Evolutionary conservation across 2,329 filamentous ascomycete species (phyloP).

Genomic region (Sarocladium brachiariae): DNA sequence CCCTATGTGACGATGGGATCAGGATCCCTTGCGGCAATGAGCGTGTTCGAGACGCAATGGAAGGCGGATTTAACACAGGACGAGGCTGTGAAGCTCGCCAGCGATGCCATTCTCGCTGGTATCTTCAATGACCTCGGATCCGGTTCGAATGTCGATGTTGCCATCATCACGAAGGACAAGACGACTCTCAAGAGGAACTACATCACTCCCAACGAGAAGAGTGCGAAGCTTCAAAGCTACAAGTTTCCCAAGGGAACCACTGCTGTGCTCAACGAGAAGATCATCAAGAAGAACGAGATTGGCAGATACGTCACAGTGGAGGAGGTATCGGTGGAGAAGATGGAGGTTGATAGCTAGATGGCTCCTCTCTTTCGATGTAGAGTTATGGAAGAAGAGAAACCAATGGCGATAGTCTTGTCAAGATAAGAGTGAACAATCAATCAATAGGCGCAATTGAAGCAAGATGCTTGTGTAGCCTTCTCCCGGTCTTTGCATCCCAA

Average conservation of each 20-base stretch:
- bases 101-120: slow-evolving; percentile 87
- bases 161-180: slow-evolving; percentile 91
- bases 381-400: no score
- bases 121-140: slow-evolving; percentile 98
- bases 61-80: slow-evolving; percentile 69
- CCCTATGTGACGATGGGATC: slow-evolving; percentile 99
- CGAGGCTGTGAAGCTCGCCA: slow-evolving; percentile 73
- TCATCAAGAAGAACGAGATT: slow-evolving; percentile 90
- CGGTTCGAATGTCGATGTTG: slow-evolving; percentile 95
- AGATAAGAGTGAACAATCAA: slow-evolving; percentile 9
- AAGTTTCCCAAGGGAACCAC: slow-evolving; percentile 88
- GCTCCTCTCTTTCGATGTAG: no score
- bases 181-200: slow-evolving; percentile 89
- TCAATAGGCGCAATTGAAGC: neutral
- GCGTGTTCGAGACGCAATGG: slow-evolving; percentile 96
- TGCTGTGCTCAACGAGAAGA: slow-evolving; percentile 89
- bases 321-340: slow-evolving; percentile 67
- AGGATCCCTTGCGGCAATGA: slow-evolving; percentile 93
- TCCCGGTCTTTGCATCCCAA: neutral
- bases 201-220: slow-evolving; percentile 87
- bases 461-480: no score
- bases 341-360: slow-evolving; percentile 52
- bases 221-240: slow-evolving; percentile 89
- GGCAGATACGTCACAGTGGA: slow-evolving; percentile 90
- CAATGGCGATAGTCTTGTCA: slow-evolving; percentile 8